These are phyloP conservation scores for Fraxinus velutina DNA, from an alignment of 305 asterid species.

Conservation along the genomic window DNA sequence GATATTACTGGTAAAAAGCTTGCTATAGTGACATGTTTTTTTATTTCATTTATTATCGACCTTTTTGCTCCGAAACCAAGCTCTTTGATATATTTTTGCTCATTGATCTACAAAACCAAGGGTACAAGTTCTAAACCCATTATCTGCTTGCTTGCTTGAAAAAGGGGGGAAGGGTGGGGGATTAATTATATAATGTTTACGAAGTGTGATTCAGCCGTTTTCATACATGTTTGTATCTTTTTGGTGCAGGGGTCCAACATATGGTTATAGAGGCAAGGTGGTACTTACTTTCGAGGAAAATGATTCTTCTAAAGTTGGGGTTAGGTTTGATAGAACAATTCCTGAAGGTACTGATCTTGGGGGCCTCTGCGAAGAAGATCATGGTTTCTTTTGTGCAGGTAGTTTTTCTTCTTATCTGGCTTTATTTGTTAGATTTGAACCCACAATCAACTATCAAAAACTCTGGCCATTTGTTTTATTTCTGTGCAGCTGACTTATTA, in stretches of 20 bases:
- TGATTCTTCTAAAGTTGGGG: constrained; percentile 80
- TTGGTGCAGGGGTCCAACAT: constrained; percentile 65
- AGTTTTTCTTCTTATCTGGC: constrained; percentile 19
- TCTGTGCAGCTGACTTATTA: constrained; percentile 63
- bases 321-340: constrained; percentile 73
- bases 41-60: background rate
- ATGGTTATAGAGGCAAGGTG: constrained; percentile 74
- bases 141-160: background rate
- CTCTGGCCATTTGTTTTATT: constrained; percentile 18
- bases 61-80: background rate
- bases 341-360: constrained; percentile 91
- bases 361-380: constrained; percentile 84
- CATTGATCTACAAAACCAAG: background rate
- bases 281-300: constrained; percentile 79
- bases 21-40: background rate
- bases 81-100: background rate
- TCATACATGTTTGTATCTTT: background rate
- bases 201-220: constrained; percentile 4
- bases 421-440: constrained; percentile 2
- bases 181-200: background rate
- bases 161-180: background rate
- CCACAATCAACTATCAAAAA: background rate
- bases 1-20: background rate
- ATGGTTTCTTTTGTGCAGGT: constrained; percentile 90
- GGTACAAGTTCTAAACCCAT: background rate